Evolutionary conservation across 106 monocot genomes (phyloP).

Genomic region (Amphibolis antarctica): DNA sequence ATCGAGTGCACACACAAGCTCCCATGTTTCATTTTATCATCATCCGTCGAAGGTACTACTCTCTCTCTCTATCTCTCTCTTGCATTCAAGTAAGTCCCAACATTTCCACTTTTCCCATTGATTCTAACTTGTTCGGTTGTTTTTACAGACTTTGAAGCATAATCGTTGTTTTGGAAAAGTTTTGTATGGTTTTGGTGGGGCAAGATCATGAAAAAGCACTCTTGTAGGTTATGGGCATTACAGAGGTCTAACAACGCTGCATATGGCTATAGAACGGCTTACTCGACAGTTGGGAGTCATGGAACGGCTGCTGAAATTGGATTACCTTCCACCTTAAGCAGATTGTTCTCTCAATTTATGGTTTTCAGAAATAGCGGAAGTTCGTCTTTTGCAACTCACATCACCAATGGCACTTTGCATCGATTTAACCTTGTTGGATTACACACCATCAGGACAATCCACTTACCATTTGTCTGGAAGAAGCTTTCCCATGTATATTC

Average conservation of each 20-base stretch:
- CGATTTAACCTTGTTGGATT: constrained; percentile 9
- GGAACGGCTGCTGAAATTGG: not conserved
- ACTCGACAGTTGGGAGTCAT: not conserved
- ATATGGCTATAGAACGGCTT: not conserved
- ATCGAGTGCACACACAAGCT: too few relatives aligned
- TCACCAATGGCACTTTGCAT: not conserved
- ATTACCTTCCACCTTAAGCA: not conserved
- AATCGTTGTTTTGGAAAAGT: not conserved
- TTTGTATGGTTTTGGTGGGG: not conserved
- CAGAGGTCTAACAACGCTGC: not conserved
- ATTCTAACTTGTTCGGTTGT: not conserved
- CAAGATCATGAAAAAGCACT: not conserved
- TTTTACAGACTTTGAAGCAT: not conserved
- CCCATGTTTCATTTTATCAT: too few relatives aligned
- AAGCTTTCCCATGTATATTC: constrained; percentile 22
- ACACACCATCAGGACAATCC: constrained; percentile 10
- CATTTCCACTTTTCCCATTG: too few relatives aligned
- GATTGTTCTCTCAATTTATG: not conserved
- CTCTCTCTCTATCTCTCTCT: too few relatives aligned
- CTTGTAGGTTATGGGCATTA: constrained; percentile 4
- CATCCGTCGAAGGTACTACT: too few relatives aligned
- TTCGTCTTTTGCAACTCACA: constrained; percentile 2
- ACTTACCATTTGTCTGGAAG: constrained; percentile 42
- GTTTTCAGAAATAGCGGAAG: constrained; percentile 5
- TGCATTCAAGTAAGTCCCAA: too few relatives aligned